phyloP scores from a whole-genome alignment of 768 basidiomycete species.

The Psilocybe tampanensis region DNA sequence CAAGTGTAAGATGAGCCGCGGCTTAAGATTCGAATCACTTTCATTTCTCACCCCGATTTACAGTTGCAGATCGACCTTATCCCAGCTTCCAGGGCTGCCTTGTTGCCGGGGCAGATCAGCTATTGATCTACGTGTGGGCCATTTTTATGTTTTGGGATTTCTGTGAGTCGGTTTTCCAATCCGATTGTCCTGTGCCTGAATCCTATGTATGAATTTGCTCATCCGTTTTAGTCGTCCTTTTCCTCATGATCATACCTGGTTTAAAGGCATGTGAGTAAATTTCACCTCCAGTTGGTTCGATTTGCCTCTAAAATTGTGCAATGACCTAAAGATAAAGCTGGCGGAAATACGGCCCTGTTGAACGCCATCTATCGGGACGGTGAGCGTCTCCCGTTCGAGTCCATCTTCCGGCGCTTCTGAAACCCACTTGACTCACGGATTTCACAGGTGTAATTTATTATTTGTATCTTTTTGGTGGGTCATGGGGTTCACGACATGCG shows the following conservation, averaged over 20 bases:
- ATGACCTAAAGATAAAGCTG: constrained; percentile 5
- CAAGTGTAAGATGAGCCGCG: constrained; percentile 6
- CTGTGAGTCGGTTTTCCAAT: not conserved
- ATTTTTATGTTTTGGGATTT: constrained; percentile 17
- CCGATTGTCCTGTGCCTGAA: too few relatives aligned
- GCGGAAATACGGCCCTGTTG: constrained; percentile 8
- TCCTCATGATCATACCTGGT: constrained; percentile 15
- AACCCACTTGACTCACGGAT: not conserved
- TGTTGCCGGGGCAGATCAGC: constrained; percentile 6
- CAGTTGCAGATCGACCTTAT: constrained; percentile 2
- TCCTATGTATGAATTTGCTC: not conserved
- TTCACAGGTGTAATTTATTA: constrained; percentile 13
- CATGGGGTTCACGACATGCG: not conserved
- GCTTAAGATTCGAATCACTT: too few relatives aligned
- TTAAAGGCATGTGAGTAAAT: constrained; percentile 8
- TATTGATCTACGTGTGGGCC: constrained; percentile 7
- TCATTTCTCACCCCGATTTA: not conserved
- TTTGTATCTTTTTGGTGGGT: constrained; percentile 16
- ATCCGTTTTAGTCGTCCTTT: constrained; percentile 8
- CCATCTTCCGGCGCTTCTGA: not conserved
- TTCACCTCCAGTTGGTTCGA: not conserved
- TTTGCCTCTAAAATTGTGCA: not conserved
- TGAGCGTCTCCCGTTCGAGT: not conserved
- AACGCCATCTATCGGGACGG: constrained; percentile 13
- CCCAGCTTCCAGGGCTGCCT: constrained; percentile 10